phyloP scores from a whole-genome alignment of 169 alveolate species.

The Plasmodium adleri region DNA sequence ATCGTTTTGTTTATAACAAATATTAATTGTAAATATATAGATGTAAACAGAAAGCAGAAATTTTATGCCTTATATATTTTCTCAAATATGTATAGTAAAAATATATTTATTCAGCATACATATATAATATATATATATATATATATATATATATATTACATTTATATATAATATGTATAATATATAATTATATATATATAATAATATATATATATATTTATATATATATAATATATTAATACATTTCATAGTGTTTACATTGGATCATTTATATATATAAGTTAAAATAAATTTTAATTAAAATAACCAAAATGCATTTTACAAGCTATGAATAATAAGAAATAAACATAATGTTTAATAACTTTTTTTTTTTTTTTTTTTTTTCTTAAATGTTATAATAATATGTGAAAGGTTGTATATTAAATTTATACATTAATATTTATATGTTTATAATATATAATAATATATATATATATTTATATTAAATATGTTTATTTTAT shows the following conservation, averaged over 20 bases:
- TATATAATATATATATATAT: constrained; percentile 1
- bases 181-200: background rate
- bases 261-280: too few species aligned
- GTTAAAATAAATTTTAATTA: too few species aligned
- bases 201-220: background rate
- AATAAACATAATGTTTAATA: background rate
- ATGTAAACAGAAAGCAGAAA: constrained; percentile 7
- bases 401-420: constrained; percentile 6
- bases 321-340: background rate
- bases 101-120: background rate
- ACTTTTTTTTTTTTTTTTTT: background rate
- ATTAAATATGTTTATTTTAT: background rate
- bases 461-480: background rate
- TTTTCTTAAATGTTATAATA: constrained; percentile 18
- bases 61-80: background rate
- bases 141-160: background rate
- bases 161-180: too few species aligned
- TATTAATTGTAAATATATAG: constrained; percentile 9
- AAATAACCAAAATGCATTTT: too few species aligned
- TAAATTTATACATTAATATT: background rate
- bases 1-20: constrained; percentile 4
- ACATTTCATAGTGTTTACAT: too few species aligned
- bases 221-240: background rate
- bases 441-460: constrained; percentile 7
- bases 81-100: background rate